Evolutionary conservation across 2,329 filamentous ascomycete species (phyloP), one percentile per base, ranked within the genome.

Genomic region (Myriosclerotinia curreyana): DNA sequence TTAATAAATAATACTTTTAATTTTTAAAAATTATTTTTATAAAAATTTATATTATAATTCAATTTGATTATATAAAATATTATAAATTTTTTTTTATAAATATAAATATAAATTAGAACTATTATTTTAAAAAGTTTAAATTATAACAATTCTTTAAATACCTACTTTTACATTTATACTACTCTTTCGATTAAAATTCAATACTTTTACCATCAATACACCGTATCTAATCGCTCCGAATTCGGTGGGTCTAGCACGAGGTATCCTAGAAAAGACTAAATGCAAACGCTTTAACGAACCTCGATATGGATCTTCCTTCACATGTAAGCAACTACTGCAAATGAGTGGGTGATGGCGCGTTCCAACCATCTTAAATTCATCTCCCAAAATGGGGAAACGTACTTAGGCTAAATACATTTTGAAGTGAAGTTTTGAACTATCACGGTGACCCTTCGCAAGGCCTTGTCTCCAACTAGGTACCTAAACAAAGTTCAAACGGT

Each of bases 211-310:
- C 12, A 58, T 58, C 54, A 58, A 58, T 58, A 58, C 55, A 58
- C 55, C 55, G 55, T 28, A n/a, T n/a, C n/a, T n/a, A 46, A n/a
- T 58, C n/a, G 42, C 55, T 58, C 55, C 55, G 55, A 58, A 48
- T 48, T 48, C n/a, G 55, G 42, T 58, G 55, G 55, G 28, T 48
- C 55, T 48, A 48, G 55, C 55, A 58, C 55, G 55, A 48, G 55
- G 55, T 36, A 48, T 31, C 28, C 42, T 34, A 42, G 48, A 58
- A 48, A 34, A n/a, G 8, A 22, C 40, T n/a, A n/a, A 20, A 44
- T 17, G 42, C 20, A 20, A 46, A 58, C 42, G 55, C 31, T 42
- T 42, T 48, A 46, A 36, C 55, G 17, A 36, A 42, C 38, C 55
- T 42, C 42, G 55, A 58, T 25, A 58, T 48, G 42, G 55, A 48